A percentile compares a stretch with the other conserved stretches of the same genome.
Conservation (phyloP, 2,329 filamentous ascomycete genomes). For the Botrytis medusae region DNA sequence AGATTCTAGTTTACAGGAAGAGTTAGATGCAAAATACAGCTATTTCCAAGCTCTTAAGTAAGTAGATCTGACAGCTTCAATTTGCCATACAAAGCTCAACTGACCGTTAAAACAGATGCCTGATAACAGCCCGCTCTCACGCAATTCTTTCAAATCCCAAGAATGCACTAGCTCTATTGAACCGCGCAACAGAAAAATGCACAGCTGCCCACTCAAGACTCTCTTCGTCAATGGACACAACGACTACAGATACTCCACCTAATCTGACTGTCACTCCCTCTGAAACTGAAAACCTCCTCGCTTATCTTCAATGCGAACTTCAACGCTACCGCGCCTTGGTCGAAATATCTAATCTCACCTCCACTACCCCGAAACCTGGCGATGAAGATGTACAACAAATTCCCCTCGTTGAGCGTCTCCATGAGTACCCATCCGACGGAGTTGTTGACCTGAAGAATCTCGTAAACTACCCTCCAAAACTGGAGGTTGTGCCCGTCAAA, state of each 20-base stretch:
- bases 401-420: conserved; percentile 73
- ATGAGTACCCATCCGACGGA: conserved; percentile 67
- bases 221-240: conserved; percentile 42
- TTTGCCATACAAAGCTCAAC: conserved; percentile 8
- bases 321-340: conserved; percentile 83
- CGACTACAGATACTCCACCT: conserved; percentile 50
- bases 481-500: conserved; percentile 85
- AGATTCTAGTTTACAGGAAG: conserved; percentile 71
- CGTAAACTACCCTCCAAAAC: conserved; percentile 81
- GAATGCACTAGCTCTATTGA: conserved; percentile 83
- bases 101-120: conserved; percentile 54
- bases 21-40: conserved; percentile 72
- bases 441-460: conserved; percentile 72
- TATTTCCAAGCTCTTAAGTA: conserved; percentile 92
- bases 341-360: conserved; percentile 67
- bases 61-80: conserved; percentile 36
- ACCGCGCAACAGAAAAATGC: conserved; percentile 66
- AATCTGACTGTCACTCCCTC: conserved; percentile 65
- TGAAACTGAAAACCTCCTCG: conserved; percentile 59
- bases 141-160: conserved; percentile 67
- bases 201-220: conserved; percentile 52
- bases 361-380: conserved; percentile 39
- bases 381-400: conserved; percentile 36
- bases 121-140: conserved; percentile 85
- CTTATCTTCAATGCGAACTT: conserved; percentile 67